Evolutionary conservation across 2,329 filamentous ascomycete genomes (phyloP), one percentile per base, ranked within the genome.

Genomic region (Cercospora zeae-maydis): DNA sequence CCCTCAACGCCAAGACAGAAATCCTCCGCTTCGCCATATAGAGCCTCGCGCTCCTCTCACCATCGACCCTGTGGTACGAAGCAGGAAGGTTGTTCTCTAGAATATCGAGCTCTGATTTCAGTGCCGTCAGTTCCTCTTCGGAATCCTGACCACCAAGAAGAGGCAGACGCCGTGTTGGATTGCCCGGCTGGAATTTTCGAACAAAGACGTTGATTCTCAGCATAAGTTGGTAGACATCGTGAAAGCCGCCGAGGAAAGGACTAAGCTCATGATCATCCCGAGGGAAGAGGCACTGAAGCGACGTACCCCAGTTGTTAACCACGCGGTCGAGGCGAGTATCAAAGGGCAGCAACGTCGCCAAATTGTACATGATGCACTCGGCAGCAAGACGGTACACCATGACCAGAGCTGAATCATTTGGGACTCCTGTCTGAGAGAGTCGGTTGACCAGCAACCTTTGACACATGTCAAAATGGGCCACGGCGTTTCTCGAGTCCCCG

Each of bases 391-490:
- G 64, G 33, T 66, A 64, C 30, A 66, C 31, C 8, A 60, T 63
- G 36, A 65, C 27, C 30, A 63, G 33, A 6, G 33, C 47, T 2
- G 42, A 1, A 19, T 63, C 55, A 8, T 36, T 21, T 3, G 55
- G 27, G 0, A 57, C 45, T 27, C 34, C 36, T n/a, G 47, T 11
- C 13, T 62, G 52, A 10, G 49, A 52, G 13, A 68, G 49, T 11
- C 61, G 64, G 21, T 34, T 11, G 0, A 37, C 31, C 8, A 68
- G 45, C 9, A 66, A 45, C 36, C 54, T 64, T 8, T 61, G 57
- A 55, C 66, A 68, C 62, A 66, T 64, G 10, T 66, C 62, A 34
- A 68, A 68, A 47, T 66, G 64, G 6, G 53, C 33, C 6, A 68
- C 49, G 16, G 64, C 62, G 33, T 60, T 63, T 13, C 58, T 66